phyloP scores from a whole-genome alignment of 2,329 filamentous ascomycete species.

The Truncatella angustata region DNA sequence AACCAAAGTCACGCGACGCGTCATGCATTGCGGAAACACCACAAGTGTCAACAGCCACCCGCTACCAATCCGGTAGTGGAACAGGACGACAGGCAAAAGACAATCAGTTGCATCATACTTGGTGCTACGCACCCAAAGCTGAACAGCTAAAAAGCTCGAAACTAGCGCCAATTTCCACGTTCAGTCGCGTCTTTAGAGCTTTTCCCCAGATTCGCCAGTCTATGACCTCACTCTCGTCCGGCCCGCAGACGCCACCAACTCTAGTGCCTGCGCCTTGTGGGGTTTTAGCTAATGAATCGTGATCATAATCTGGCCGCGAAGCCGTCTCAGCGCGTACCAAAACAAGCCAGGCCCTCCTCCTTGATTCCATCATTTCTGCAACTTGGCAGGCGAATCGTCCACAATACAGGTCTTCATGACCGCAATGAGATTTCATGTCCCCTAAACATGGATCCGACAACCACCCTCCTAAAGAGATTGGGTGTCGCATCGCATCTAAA shows the following conservation, averaged over 20 bases:
- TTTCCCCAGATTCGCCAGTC: conserved; percentile 7
- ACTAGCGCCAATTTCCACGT: conserved; percentile 1
- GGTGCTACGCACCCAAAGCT: neutral
- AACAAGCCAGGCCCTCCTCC: neutral
- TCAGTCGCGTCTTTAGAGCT: neutral
- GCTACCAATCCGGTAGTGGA: neutral
- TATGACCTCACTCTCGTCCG: conserved; percentile 5
- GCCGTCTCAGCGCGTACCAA: too few species aligned
- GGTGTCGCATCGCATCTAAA: too few species aligned
- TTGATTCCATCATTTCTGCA: too few species aligned
- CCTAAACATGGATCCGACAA: too few species aligned
- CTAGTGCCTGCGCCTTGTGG: neutral
- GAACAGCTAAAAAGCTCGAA: neutral
- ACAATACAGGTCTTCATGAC: neutral
- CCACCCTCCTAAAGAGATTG: too few species aligned
- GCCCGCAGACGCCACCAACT: conserved; percentile 2
- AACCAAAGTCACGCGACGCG: too few species aligned
- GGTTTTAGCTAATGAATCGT: neutral
- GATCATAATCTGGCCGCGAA: too few species aligned
- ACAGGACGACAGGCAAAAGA: neutral
- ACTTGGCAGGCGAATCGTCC: neutral
- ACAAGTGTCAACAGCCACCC: too few species aligned
- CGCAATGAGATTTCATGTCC: too few species aligned
- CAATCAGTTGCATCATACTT: neutral
- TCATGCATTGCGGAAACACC: too few species aligned